Evolutionary conservation across 2,329 filamentous ascomycete species (phyloP), one percentile per base, ranked within the genome.

Genomic region (Ophiostoma angusticollis): DNA sequence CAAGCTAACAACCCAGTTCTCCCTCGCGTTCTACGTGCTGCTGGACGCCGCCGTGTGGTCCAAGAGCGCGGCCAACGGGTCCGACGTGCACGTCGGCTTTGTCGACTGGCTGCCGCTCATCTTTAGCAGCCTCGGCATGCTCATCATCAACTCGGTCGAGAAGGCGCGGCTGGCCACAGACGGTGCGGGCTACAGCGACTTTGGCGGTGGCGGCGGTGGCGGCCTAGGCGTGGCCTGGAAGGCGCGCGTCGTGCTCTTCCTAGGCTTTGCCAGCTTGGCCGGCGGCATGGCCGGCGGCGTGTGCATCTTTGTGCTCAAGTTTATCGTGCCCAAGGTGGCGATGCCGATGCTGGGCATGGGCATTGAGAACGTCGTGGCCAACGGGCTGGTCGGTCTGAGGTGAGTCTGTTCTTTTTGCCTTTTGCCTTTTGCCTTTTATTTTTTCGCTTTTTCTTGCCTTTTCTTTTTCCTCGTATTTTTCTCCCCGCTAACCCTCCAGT

Each of bases 61-160:
- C 49, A 72, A 76, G 52, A 74, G 70, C 11, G 40, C 63, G 44
- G 62, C 60, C 47, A 80, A 80, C 61, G 68, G 64, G 43, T 76
- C 72, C 40, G 60, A 68, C 55, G 60, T 72, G 42, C 75, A 80
- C 60, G 65, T 81, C 51, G 74, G 64, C 48, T 81, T 79, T 52
- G 65, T 78, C 58, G 76, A 80, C 68, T 80, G 76, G 76, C 69
- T 80, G 47, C 75, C 76, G 37, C 67, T 80, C 48, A 69, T 80
- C 56, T 80, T 79, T 63, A 74, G 69, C 48, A 67, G 69, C 46
- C 63, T 80, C 45, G 76, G 77, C 46, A 80, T 80, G 74, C 66
- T 80, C 42, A 79, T 80, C 57, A 80, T 80, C 64, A 80, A 80
- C 65, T 73, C 67, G 49, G 74, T 79, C 47, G 74, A 80, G 61